Conservation (phyloP, 495 filamentous ascomycete species). For the Trichoderma orchidacearum region DNA sequence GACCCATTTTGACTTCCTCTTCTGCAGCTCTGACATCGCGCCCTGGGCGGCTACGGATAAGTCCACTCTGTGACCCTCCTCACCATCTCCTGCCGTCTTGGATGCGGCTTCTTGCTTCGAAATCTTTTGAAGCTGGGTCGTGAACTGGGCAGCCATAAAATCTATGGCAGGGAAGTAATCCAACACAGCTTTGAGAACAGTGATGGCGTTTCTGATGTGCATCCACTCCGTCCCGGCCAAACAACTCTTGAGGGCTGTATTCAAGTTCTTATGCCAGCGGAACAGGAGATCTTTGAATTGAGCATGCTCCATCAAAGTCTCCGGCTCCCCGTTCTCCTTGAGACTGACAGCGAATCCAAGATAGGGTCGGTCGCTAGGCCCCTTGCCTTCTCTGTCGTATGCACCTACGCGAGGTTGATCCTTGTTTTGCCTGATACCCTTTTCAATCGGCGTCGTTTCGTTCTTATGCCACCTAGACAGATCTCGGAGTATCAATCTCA, state of each 20-base stretch:
- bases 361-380: slow-evolving; percentile 13
- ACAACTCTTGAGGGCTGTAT: slow-evolving; percentile 62
- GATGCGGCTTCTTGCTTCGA: slow-evolving; percentile 54
- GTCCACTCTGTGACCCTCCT: slow-evolving; percentile 60
- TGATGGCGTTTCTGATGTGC: slow-evolving; percentile 94
- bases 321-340: slow-evolving; percentile 50
- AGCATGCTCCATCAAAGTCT: slow-evolving; percentile 62
- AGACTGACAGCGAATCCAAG: slow-evolving; percentile 46
- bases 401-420: slow-evolving; percentile 44
- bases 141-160: slow-evolving; percentile 66
- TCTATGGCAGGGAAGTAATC: slow-evolving; percentile 78
- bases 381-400: slow-evolving; percentile 21
- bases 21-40: slow-evolving; percentile 67
- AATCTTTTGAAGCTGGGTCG: slow-evolving; percentile 53
- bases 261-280: slow-evolving; percentile 78
- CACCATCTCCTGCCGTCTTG: slow-evolving; percentile 47
- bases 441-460: not conserved
- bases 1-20: slow-evolving; percentile 67
- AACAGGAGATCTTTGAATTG: slow-evolving; percentile 73
- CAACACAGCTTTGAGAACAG: slow-evolving; percentile 66
- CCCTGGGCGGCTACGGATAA: slow-evolving; percentile 83
- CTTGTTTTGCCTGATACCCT: not conserved
- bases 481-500: slow-evolving; percentile 66
- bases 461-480: slow-evolving; percentile 67
- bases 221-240: slow-evolving; percentile 79